These are phyloP conservation scores for Collybiopsis confluens DNA, from an alignment of 768 basidiomycete genomes.

Conservation along the genomic window DNA sequence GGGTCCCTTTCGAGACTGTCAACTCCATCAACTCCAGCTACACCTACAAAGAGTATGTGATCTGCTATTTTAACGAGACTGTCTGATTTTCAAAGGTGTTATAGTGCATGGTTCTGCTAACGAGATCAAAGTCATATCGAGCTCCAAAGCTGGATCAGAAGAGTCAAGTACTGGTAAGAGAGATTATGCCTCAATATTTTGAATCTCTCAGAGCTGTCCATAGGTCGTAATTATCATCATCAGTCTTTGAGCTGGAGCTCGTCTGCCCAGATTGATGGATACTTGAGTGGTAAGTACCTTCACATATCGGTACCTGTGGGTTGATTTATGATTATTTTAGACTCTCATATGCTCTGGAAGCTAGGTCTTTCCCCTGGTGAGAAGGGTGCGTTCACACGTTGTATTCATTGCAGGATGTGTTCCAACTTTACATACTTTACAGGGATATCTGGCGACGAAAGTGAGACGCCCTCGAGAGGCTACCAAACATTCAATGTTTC, in stretches of 20 bases:
- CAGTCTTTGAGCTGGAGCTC: not conserved
- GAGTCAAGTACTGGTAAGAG: not conserved
- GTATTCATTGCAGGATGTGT: too few relatives aligned
- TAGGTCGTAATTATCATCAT: not conserved
- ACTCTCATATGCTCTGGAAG: conserved; percentile 6
- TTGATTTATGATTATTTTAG: not conserved
- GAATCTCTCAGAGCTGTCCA: not conserved
- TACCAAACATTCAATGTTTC: not conserved
- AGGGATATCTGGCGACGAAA: not conserved
- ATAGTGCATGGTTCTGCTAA: not conserved
- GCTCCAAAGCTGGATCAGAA: not conserved
- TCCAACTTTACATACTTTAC: not conserved
- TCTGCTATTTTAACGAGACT: not conserved
- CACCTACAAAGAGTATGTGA: not conserved
- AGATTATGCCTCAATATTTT: too few relatives aligned
- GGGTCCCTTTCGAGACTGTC: conserved; percentile 2
- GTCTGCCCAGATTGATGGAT: conserved; percentile 4
- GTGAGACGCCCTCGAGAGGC: not conserved
- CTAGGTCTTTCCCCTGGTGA: not conserved
- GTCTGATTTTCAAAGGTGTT: not conserved
- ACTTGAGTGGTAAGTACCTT: conserved; percentile 4
- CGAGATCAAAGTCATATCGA: not conserved
- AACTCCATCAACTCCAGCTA: conserved; percentile 2
- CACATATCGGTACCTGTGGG: not conserved
- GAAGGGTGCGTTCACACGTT: not conserved